phyloP scores from a whole-genome alignment of 1,284 basidiomycete species.

The Tilletia indica region DNA sequence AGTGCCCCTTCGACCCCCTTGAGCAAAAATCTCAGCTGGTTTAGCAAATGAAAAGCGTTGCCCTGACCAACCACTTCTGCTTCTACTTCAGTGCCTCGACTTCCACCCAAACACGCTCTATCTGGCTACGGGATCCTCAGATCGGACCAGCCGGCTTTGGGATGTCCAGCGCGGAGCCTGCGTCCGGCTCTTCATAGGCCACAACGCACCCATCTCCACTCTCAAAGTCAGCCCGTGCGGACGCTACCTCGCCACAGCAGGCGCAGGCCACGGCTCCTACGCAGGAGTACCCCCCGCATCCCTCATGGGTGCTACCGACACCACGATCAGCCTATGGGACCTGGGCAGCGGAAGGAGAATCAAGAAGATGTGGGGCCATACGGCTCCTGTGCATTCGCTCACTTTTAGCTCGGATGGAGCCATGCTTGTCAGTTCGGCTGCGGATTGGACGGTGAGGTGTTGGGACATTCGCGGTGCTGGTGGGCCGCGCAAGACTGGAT shows the following conservation, averaged over 20 bases:
- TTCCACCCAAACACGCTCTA: conserved; percentile 99
- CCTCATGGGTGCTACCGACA: conserved; percentile 66
- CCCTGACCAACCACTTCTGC: not conserved
- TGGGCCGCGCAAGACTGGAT: conserved; percentile 23
- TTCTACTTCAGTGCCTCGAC: conserved; percentile 72
- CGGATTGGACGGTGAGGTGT: conserved; percentile 90
- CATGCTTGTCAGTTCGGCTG: conserved; percentile 80
- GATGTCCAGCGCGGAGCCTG: conserved; percentile 94
- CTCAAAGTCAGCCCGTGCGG: conserved; percentile 91
- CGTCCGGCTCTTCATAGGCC: conserved; percentile 91
- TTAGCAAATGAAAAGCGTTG: not conserved
- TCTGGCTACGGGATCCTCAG: conserved; percentile 92
- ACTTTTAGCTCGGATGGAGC: conserved; percentile 88
- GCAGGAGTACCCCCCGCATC: conserved; percentile 20
- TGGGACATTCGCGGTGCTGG: conserved; percentile 91
- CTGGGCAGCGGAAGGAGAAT: conserved; percentile 85
- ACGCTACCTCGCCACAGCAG: conserved; percentile 81
- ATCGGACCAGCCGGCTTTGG: conserved; percentile 93
- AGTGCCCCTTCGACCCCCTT: conserved; percentile 54
- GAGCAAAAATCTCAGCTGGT: too few relatives aligned
- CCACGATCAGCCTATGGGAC: conserved; percentile 93
- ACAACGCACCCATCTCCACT: conserved; percentile 83
- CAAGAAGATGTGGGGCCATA: conserved; percentile 96
- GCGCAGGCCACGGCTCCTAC: conserved; percentile 33
- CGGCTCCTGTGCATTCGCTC: conserved; percentile 80